phyloP scores from a whole-genome alignment of 129 eudicot species.

The Scalesia atractyloides region DNA sequence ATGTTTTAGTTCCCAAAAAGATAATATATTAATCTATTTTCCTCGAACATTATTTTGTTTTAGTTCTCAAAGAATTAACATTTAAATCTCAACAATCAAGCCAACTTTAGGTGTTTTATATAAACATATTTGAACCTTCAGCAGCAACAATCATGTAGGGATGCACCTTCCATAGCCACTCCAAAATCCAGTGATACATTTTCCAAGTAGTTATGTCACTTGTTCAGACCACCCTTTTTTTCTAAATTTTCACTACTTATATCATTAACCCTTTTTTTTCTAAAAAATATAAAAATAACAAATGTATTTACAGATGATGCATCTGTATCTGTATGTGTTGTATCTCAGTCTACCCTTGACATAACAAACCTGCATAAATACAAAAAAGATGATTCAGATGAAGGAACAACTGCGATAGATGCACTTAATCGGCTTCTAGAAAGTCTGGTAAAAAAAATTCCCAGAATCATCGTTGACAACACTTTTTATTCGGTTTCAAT shows the following conservation, averaged over 20 bases:
- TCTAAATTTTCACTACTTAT: slow-evolving; percentile 2
- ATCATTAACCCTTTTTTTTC: background rate
- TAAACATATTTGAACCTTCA: background rate
- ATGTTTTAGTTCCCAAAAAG: too few relatives aligned
- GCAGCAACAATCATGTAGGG: background rate
- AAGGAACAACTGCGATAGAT: background rate
- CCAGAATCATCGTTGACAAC: slow-evolving; percentile 23
- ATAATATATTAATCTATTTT: too few relatives aligned
- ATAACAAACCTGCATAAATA: slow-evolving; percentile 82
- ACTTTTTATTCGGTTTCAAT: slow-evolving; percentile 25
- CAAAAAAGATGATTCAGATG: slow-evolving; percentile 74
- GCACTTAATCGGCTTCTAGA: background rate
- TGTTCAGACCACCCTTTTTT: slow-evolving; percentile 8
- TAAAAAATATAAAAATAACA: background rate
- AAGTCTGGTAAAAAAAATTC: background rate
- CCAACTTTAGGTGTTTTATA: background rate
- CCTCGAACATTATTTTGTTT: too few relatives aligned
- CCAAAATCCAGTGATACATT: background rate
- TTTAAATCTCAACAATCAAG: too few relatives aligned
- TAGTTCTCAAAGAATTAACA: too few relatives aligned
- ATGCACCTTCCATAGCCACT: background rate
- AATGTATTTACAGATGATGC: slow-evolving; percentile 14
- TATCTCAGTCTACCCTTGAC: slow-evolving; percentile 39
- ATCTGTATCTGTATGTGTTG: slow-evolving; percentile 14
- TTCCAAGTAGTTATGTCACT: background rate